Percentiles rank a stretch among this genome's conserved stretches.
Evolutionary conservation across 192 early-diverging fungal species (phyloP).

Genomic region (Coemansia sp.): DNA sequence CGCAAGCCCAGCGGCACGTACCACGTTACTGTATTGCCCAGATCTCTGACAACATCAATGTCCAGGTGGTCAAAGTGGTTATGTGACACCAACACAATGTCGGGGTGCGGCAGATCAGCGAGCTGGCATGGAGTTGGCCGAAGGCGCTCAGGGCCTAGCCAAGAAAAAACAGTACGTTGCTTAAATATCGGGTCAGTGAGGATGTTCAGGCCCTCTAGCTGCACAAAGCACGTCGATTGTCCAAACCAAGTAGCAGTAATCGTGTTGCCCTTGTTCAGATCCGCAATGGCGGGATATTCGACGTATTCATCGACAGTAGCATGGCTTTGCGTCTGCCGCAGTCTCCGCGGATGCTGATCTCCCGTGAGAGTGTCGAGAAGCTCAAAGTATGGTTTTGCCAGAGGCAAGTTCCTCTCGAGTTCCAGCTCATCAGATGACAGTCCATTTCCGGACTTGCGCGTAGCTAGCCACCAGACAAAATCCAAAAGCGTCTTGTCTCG

Average conservation of each 20-base stretch:
- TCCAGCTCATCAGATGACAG: constrained; percentile 26
- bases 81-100: constrained; percentile 82
- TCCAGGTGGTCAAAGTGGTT: constrained; percentile 94
- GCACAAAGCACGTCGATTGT: constrained; percentile 71
- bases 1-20: constrained; percentile 84
- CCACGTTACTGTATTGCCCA: constrained; percentile 65
- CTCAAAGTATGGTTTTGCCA: constrained; percentile 34
- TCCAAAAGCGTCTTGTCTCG: constrained; percentile 59
- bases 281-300: constrained; percentile 13
- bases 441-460: constrained; percentile 47
- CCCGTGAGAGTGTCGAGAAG: constrained; percentile 28
- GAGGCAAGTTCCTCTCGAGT: constrained; percentile 35
- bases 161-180: constrained; percentile 72
- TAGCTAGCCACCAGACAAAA: constrained; percentile 51
- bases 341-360: not conserved
- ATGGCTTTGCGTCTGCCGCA: not conserved
- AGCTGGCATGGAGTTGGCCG: constrained; percentile 71
- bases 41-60: constrained; percentile 62
- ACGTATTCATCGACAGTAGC: constrained; percentile 13
- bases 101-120: constrained; percentile 69
- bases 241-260: constrained; percentile 63
- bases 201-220: constrained; percentile 72
- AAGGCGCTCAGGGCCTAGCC: constrained; percentile 69
- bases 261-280: constrained; percentile 17
- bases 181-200: constrained; percentile 79